phyloP scores from a whole-genome alignment of 805 yeast species.

The Kazachstania bromeliacearum region DNA sequence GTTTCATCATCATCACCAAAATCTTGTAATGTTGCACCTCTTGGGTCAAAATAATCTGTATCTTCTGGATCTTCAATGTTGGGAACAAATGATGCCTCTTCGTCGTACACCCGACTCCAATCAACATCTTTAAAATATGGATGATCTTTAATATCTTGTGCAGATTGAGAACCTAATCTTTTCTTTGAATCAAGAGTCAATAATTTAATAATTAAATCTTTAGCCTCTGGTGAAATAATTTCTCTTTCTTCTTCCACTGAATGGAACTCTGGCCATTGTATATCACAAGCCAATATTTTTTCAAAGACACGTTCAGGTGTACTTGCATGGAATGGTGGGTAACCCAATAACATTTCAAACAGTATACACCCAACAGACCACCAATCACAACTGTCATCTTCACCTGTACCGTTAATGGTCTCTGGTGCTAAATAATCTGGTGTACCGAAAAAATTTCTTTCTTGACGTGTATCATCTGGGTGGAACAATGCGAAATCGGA shows the following conservation, averaged over 20 bases:
- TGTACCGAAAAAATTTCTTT: constrained; percentile 80
- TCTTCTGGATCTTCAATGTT: constrained; percentile 66
- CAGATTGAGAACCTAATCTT: constrained; percentile 73
- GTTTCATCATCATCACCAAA: constrained; percentile 20
- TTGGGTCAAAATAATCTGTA: constrained; percentile 81
- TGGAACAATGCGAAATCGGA: constrained; percentile 59
- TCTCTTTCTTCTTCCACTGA: constrained; percentile 42
- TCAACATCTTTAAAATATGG: constrained; percentile 62
- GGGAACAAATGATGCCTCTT: constrained; percentile 80
- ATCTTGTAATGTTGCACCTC: constrained; percentile 70
- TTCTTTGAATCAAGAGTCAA: constrained; percentile 52
- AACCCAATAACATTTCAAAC: constrained; percentile 86
- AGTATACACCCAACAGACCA: constrained; percentile 97
- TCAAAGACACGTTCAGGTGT: constrained; percentile 75
- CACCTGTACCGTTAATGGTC: constrained; percentile 76
- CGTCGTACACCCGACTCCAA: constrained; percentile 66
- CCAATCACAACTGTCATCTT: constrained; percentile 66
- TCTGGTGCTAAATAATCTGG: constrained; percentile 98
- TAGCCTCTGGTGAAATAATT: constrained; percentile 56
- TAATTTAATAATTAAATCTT: constrained; percentile 58
- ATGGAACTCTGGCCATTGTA: constrained; percentile 75
- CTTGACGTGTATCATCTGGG: constrained; percentile 47
- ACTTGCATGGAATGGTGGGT: constrained; percentile 85
- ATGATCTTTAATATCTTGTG: constrained; percentile 69
- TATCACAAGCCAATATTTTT: constrained; percentile 62